Conservation (phyloP, 2,329 filamentous ascomycete species). For the Verticillium nonalfalfae region DNA sequence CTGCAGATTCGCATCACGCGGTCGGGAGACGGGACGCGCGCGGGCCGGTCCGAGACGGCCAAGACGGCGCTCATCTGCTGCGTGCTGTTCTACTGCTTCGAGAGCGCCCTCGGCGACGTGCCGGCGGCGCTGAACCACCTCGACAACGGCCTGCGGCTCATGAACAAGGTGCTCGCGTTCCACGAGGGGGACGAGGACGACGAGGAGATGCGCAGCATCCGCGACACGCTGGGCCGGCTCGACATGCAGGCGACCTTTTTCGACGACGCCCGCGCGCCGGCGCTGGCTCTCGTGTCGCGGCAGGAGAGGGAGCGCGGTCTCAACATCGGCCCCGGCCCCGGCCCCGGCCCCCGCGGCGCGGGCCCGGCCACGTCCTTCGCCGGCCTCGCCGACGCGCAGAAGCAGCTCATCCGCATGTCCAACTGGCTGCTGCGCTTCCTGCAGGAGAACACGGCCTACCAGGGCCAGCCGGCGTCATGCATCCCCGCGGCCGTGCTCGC, state of each 20-base stretch:
- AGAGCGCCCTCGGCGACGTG: conserved; percentile 8
- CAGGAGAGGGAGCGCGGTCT: background rate
- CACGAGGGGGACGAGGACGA: background rate
- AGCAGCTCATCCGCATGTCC: conserved; percentile 1
- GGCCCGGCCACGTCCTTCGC: background rate
- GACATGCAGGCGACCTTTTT: conserved; percentile 8
- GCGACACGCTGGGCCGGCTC: conserved; percentile 3
- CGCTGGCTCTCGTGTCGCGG: background rate
- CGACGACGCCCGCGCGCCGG: conserved; percentile 3
- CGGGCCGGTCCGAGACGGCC: background rate
- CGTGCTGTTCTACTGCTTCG: conserved; percentile 10
- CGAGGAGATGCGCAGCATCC: background rate
- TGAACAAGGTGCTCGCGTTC: background rate
- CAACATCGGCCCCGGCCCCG: no score
- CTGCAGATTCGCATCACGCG: conserved; percentile 5
- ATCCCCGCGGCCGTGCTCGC: background rate
- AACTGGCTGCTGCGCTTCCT: conserved; percentile 2
- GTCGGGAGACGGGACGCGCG: background rate
- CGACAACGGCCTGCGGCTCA: conserved; percentile 2
- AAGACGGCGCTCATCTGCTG: conserved; percentile 7
- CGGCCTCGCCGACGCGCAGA: conserved; percentile 1
- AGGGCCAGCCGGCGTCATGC: background rate
- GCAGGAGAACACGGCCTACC: background rate
- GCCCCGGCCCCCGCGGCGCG: no score
- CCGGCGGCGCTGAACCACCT: conserved; percentile 8